These are phyloP conservation scores for Brachypodium distachyon DNA, from an alignment of 202 grass and related monocot genomes.

Conservation along the genomic window DNA sequence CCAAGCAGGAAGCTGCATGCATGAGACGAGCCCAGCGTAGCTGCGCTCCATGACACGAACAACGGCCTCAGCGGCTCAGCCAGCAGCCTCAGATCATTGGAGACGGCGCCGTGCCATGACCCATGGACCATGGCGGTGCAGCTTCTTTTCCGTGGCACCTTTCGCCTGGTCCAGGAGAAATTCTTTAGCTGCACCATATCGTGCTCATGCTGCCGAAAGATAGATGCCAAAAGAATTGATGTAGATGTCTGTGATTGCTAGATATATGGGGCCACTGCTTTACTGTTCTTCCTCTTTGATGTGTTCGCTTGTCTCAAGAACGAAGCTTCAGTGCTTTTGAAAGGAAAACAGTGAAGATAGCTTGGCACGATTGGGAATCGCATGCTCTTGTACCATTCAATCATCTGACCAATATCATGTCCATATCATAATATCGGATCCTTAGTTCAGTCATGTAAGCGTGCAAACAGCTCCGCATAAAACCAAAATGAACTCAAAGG, in stretches of 20 bases:
- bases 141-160: slow-evolving; percentile 35
- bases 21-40: background rate
- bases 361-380: background rate
- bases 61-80: too few species aligned
- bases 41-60: background rate
- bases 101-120: background rate
- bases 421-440: background rate
- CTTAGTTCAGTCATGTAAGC: background rate
- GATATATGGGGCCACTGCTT: background rate
- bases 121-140: background rate
- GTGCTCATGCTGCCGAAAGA: slow-evolving; percentile 20
- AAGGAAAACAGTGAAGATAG: background rate
- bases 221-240: slow-evolving; percentile 25
- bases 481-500: background rate
- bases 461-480: background rate
- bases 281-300: background rate
- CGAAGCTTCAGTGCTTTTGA: background rate
- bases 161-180: background rate
- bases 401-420: background rate
- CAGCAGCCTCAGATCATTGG: background rate
- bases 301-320: background rate
- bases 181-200: background rate
- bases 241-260: background rate
- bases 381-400: background rate
- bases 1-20: slow-evolving; percentile 1